Percentiles rank a stretch among this genome's conserved stretches.
These are phyloP conservation scores for Capsicum rhomboideum DNA, from an alignment of 257 asterid species.

Conservation along the genomic window DNA sequence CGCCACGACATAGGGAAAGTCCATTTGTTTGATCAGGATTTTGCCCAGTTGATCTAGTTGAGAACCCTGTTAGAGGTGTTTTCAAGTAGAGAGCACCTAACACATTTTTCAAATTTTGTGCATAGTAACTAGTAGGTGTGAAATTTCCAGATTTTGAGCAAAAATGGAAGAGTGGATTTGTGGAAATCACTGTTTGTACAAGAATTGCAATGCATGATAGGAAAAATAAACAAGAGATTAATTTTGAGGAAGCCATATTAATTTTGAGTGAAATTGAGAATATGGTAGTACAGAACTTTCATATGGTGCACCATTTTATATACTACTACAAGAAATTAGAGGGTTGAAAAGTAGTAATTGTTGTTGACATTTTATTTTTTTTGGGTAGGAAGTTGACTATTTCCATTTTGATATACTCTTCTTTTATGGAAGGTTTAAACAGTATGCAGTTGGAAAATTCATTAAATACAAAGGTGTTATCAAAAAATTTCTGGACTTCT, in stretches of 20 bases:
- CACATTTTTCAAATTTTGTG: conserved; percentile 18
- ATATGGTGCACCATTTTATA: not conserved
- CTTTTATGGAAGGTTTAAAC: no score
- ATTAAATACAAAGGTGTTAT: no score
- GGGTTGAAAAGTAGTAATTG: no score
- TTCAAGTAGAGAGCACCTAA: conserved; percentile 18
- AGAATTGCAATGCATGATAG: not conserved
- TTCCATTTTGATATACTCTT: no score
- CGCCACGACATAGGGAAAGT: conserved; percentile 38
- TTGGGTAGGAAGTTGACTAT: no score
- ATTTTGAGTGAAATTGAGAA: no score
- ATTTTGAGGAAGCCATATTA: conserved; percentile 1
- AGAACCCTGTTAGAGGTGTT: conserved; percentile 30
- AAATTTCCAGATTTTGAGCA: conserved; percentile 28
- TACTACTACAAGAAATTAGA: no score
- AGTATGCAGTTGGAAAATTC: no score
- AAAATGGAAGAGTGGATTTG: conserved; percentile 17
- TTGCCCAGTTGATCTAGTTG: conserved; percentile 14
- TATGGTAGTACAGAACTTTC: not conserved
- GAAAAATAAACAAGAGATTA: not conserved
- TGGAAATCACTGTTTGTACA: conserved; percentile 6
- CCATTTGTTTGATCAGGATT: conserved; percentile 12
- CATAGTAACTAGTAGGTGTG: conserved; percentile 14
- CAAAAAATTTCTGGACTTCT: no score
- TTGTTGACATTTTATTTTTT: no score